Evolutionary conservation across 345 rosid genomes (phyloP).

Genomic region (Pistacia integerrima): DNA sequence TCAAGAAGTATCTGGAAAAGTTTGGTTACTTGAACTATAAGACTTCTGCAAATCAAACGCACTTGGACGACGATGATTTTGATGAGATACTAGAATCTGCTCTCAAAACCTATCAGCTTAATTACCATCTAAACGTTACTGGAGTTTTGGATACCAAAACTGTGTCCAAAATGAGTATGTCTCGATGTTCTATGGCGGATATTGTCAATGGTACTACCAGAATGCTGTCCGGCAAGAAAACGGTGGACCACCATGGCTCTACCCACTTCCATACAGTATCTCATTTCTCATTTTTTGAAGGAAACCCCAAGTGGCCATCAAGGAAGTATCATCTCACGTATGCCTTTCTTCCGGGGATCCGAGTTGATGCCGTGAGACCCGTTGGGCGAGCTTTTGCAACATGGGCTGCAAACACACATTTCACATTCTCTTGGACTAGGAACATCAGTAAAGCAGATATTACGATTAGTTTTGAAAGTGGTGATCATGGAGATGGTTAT

Average conservation of each 20-base stretch:
- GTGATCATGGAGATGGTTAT: conserved; percentile 19
- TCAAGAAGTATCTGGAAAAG: conserved; percentile 32
- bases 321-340: conserved; percentile 31
- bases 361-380: not conserved
- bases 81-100: conserved; percentile 35
- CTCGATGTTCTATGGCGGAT: conserved; percentile 43
- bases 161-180: conserved; percentile 22
- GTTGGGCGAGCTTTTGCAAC: conserved; percentile 28
- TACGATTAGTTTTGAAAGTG: conserved; percentile 22
- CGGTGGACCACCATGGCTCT: not conserved
- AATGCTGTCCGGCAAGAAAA: conserved; percentile 24
- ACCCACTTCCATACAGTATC: conserved; percentile 20
- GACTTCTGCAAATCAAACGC: not conserved
- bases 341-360: conserved; percentile 19
- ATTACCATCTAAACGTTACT: conserved; percentile 25
- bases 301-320: conserved; percentile 33
- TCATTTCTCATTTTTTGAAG: conserved; percentile 23
- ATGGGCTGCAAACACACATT: conserved; percentile 32
- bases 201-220: conserved; percentile 31
- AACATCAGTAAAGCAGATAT: conserved; percentile 20
- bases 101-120: conserved; percentile 35
- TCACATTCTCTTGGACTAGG: conserved; percentile 18
- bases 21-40: conserved; percentile 37
- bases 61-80: conserved; percentile 23
- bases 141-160: conserved; percentile 34